Conservation (phyloP, 2,329 filamentous ascomycete genomes). For the Stagonosporopsis cucurbitacearum region DNA sequence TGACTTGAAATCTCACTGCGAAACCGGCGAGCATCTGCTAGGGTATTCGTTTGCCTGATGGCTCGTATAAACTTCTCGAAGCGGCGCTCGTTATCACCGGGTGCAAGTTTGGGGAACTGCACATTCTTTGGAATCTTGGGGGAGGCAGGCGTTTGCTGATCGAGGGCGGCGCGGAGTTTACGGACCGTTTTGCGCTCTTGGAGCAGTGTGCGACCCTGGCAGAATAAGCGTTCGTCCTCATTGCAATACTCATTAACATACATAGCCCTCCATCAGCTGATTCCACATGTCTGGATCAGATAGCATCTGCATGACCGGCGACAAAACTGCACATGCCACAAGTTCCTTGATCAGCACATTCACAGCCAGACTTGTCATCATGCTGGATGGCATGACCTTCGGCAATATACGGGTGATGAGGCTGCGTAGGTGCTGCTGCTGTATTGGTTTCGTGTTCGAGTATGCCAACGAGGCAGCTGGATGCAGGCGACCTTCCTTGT, state of each 20-base stretch:
- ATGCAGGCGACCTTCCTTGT: constrained; percentile 86
- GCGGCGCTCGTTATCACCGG: constrained; percentile 85
- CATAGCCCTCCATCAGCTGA: constrained; percentile 88
- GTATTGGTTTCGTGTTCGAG: constrained; percentile 80
- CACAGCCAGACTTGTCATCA: constrained; percentile 81
- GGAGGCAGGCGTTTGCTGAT: constrained; percentile 88
- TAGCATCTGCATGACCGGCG: constrained; percentile 78
- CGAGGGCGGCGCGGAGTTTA: constrained; percentile 87
- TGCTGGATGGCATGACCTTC: constrained; percentile 72
- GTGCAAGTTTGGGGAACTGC: constrained; percentile 78
- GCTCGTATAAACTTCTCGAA: constrained; percentile 94
- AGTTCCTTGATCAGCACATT: constrained; percentile 84
- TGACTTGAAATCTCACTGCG: constrained; percentile 92
- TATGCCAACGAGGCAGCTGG: constrained; percentile 82
- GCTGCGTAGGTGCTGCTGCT: constrained; percentile 86
- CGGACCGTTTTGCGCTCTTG: constrained; percentile 96
- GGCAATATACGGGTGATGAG: constrained; percentile 76
- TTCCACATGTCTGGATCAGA: constrained; percentile 98
- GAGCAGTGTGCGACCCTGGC: constrained; percentile 76
- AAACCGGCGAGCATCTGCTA: constrained; percentile 91
- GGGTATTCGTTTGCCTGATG: constrained; percentile 85
- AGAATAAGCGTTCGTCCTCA: constrained; percentile 7
- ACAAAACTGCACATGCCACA: constrained; percentile 88
- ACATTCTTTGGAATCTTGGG: constrained; percentile 69
- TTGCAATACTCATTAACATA: constrained; percentile 20